Base-by-base conservation (phyloP, 306 rosid species). In the Sesbania bispinosa region DNA sequence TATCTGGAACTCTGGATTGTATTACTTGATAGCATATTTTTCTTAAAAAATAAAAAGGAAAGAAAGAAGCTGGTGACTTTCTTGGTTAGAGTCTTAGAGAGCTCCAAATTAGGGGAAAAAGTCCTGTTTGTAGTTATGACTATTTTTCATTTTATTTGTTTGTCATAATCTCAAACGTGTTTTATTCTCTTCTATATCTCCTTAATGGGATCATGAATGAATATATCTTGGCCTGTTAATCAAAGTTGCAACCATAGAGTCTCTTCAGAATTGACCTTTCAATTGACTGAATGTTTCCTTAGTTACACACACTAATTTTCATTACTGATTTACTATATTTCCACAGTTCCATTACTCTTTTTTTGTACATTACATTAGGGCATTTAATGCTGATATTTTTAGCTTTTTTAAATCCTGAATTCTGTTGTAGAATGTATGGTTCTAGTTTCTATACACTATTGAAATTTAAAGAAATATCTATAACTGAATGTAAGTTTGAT, bases 1-100 rank as follows among this genome's bases (percentile, higher is more conserved):
- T 48, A 58, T 67, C 39, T 79, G n/a, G 64, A 65, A 70, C 42
- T 43, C 30, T 46, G 2, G 16, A 26, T 46, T 23, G 10, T 38
- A 9, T 74, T 71, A 18, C 72, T 72, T 71, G 33, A 58, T 79
- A 42, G 20, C 42, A 58, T 9, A 18, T 61, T 50, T 75, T 51
- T 75, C 29, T 65, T 51, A 5, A 5, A 32, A 24, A 36, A 42
- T 73, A 52, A 24, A 43, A 76, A 20, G 15, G 23, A 45, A 45
- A 36, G 39, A 39, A 7, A 7, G 65, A 70, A 51, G 55, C 42
- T 58, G 24, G 78, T 32, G 30, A 23, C 62, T 41, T 29, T 41
- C 33, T 63, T 69, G 73, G 41, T 52, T 78, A 61, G 53, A n/a
- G n/a, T n/a, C n/a, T n/a, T n/a, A n/a, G 15, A 48, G 54, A 43